phyloP scores from a whole-genome alignment of 2,329 filamentous ascomycete genomes.

The Alternaria incomplexa region DNA sequence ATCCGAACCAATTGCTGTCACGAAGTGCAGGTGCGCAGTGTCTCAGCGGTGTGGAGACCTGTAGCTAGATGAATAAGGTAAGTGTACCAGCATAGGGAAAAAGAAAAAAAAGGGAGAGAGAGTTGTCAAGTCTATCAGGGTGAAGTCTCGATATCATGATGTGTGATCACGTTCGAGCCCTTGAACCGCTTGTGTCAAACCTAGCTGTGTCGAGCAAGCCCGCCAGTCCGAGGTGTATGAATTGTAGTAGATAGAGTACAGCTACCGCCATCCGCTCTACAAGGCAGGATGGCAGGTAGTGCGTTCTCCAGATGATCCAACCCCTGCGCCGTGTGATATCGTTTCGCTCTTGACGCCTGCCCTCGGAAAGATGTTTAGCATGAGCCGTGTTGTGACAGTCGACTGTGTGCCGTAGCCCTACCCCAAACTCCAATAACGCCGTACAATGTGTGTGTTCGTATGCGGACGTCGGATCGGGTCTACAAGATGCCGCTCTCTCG shows the following conservation, averaged over 20 bases:
- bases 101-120: constrained; percentile 14
- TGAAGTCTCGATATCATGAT: constrained; percentile 48
- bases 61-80: constrained; percentile 21
- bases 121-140: constrained; percentile 29
- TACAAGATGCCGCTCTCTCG: constrained; percentile 42
- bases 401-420: constrained; percentile 35
- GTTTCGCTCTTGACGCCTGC: constrained; percentile 20
- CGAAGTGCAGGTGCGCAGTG: constrained; percentile 8
- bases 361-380: constrained; percentile 32
- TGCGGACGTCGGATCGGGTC: background rate
- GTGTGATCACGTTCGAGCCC: constrained; percentile 48
- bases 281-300: constrained; percentile 45
- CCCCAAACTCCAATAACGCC: constrained; percentile 27
- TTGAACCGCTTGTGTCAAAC: constrained; percentile 41
- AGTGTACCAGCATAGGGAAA: constrained; percentile 18
- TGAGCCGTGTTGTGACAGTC: constrained; percentile 12
- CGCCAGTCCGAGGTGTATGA: constrained; percentile 30
- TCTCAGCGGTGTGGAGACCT: constrained; percentile 8
- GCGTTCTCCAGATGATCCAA: constrained; percentile 39
- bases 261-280: constrained; percentile 45
- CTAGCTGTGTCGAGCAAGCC: constrained; percentile 33
- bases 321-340: constrained; percentile 15
- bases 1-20: constrained; percentile 35
- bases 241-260: constrained; percentile 46
- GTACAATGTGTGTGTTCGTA: constrained; percentile 27